Conservation (phyloP, 2,329 filamentous ascomycete genomes). For the Penicillium vulpinum region DNA sequence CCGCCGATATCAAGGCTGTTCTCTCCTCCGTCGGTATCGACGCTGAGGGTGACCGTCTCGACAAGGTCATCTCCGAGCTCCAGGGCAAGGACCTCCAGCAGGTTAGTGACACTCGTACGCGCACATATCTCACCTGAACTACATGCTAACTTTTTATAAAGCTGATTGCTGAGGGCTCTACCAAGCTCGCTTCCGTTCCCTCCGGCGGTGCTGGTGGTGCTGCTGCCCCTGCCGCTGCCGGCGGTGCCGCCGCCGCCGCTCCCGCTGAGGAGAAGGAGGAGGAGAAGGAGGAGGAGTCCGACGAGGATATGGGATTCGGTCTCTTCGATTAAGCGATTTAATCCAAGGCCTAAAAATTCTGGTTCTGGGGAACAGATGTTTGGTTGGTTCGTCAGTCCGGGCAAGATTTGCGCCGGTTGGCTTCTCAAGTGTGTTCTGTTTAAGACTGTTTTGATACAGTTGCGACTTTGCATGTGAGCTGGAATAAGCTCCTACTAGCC, state of each 20-base stretch:
- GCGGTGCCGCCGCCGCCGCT: slow-evolving; percentile 68
- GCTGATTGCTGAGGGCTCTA: slow-evolving; percentile 86
- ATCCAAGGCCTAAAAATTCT: slow-evolving; percentile 44
- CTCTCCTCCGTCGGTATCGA: slow-evolving; percentile 94
- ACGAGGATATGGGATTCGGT: slow-evolving; percentile 74
- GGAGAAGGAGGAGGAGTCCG: slow-evolving; percentile 75
- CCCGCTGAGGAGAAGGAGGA: slow-evolving; percentile 70
- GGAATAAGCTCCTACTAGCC: slow-evolving; percentile 32
- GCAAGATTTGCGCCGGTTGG: slow-evolving; percentile 30
- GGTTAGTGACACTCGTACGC: slow-evolving; percentile 56
- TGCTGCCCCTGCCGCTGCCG: slow-evolving; percentile 49
- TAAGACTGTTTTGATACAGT: slow-evolving; percentile 40
- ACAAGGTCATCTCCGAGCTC: slow-evolving; percentile 79
- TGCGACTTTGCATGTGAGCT: slow-evolving; percentile 39
- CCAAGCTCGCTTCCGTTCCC: slow-evolving; percentile 97
- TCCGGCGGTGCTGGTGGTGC: slow-evolving; percentile 73
- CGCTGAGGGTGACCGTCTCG: slow-evolving; percentile 82
- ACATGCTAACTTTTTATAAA: slow-evolving; percentile 42
- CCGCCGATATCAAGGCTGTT: slow-evolving; percentile 80
- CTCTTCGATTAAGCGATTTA: slow-evolving; percentile 60
- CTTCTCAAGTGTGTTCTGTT: slow-evolving; percentile 31
- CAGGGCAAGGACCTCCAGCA: slow-evolving; percentile 73
- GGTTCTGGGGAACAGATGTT: slow-evolving; percentile 65
- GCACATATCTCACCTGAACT: background rate
- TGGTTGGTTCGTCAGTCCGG: slow-evolving; percentile 34